Evolutionary conservation across 2,329 filamentous ascomycete species (phyloP).

Genomic region (Fonsecaea multimorphosa): DNA sequence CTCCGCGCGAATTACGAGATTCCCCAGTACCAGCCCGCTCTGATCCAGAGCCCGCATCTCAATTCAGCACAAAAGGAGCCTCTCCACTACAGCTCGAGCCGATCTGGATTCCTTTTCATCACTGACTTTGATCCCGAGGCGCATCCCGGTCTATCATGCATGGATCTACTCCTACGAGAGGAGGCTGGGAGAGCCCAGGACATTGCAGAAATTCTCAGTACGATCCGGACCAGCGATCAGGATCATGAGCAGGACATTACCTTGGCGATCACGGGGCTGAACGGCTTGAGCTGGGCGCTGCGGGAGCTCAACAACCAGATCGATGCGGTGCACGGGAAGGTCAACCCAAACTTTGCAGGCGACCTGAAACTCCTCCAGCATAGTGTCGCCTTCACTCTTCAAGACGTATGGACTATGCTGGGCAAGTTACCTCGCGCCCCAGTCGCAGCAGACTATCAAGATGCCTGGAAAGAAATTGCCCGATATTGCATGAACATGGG

Average conservation of each 20-base stretch:
- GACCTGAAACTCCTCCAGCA: conserved; percentile 58
- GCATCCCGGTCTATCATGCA: conserved; percentile 32
- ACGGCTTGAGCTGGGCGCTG: conserved; percentile 59
- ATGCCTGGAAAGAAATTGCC: conserved; percentile 58
- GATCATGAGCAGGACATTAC: conserved; percentile 61
- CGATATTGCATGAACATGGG: conserved; percentile 51
- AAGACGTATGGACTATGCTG: conserved; percentile 57
- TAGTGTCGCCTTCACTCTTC: conserved; percentile 59
- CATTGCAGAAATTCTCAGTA: conserved; percentile 57
- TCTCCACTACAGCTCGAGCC: conserved; percentile 15
- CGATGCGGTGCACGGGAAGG: conserved; percentile 44
- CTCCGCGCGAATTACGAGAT: conserved; percentile 34
- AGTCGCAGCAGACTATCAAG: conserved; percentile 49
- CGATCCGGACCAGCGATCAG: conserved; percentile 58
- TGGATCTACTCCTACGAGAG: conserved; percentile 50
- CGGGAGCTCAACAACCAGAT: conserved; percentile 55
- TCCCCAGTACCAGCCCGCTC: conserved; percentile 20
- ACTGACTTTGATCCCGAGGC: conserved; percentile 11
- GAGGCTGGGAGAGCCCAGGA: conserved; percentile 60
- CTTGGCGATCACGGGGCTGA: conserved; percentile 60
- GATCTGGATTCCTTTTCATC: conserved; percentile 16
- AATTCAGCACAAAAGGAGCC: conserved; percentile 28
- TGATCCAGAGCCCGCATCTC: conserved; percentile 10
- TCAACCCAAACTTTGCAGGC: conserved; percentile 47
- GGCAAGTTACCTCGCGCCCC: conserved; percentile 45